Conservation (phyloP, 495 filamentous ascomycete species). For the Aspergillus avenaceus region DNA sequence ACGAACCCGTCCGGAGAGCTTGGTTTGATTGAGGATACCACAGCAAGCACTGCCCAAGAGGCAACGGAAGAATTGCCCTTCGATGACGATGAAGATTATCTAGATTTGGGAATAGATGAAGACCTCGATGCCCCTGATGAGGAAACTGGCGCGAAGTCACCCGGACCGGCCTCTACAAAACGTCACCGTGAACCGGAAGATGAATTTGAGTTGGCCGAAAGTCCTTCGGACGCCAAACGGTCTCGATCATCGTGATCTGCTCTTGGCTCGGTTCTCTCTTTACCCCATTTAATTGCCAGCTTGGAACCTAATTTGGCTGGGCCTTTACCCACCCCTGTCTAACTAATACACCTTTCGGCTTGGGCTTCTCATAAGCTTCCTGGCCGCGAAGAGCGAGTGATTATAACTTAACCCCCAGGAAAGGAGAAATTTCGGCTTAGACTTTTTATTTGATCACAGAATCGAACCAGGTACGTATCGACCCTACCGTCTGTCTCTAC, state of each 20-base stretch:
- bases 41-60: conserved; percentile 23
- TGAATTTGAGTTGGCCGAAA: conserved; percentile 24
- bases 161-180: conserved; percentile 19
- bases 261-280: not conserved
- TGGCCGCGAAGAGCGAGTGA: not conserved
- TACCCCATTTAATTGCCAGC: not conserved
- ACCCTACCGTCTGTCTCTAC: not conserved
- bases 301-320: not conserved
- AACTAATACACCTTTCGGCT: conserved; percentile 8
- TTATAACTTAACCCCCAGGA: not conserved
- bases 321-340: not conserved
- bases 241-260: conserved; percentile 25
- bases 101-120: conserved; percentile 16
- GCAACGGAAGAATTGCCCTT: conserved; percentile 38
- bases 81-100: conserved; percentile 20
- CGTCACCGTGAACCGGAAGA: conserved; percentile 27
- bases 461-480: conserved; percentile 18
- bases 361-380: conserved; percentile 3
- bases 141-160: conserved; percentile 4
- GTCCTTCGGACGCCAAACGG: conserved; percentile 26
- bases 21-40: conserved; percentile 6
- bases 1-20: conserved; percentile 9
- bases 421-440: not conserved
- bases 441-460: no score
- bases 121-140: conserved; percentile 6